These are phyloP conservation scores for Schizochytrium sp. DNA, from an alignment of 108 stramenopile genomes.

Conservation along the genomic window DNA sequence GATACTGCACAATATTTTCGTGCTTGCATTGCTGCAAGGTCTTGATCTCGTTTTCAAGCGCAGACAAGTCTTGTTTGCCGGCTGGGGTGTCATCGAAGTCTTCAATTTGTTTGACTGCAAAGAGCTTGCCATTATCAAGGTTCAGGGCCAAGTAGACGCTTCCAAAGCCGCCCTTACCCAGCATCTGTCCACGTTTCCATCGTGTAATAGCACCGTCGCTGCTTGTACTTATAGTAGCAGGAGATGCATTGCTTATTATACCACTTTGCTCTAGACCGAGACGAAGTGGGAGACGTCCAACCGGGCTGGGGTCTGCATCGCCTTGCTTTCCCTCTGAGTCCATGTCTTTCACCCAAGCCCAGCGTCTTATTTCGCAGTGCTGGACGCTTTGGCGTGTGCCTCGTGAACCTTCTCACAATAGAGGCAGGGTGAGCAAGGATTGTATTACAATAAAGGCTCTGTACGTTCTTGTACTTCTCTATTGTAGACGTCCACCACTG, in stretches of 20 bases:
- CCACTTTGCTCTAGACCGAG: neutral
- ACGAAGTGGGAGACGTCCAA: neutral
- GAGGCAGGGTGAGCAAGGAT: no score
- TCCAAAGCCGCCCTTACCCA: conserved; percentile 76
- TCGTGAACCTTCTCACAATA: no score
- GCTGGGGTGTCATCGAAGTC: neutral
- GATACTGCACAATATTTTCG: conserved; percentile 75
- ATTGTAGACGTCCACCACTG: no score
- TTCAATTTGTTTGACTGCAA: conserved; percentile 77
- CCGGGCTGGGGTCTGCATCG: no score
- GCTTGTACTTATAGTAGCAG: neutral
- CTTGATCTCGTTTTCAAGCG: conserved; percentile 74
- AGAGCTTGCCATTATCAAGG: conserved; percentile 74
- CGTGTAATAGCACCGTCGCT: neutral
- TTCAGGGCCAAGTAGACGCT: conserved; percentile 74
- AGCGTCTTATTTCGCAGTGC: no score
- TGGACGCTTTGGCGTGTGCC: no score
- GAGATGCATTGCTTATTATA: neutral
- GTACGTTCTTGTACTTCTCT: no score
- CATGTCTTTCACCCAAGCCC: no score
- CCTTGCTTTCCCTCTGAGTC: no score
- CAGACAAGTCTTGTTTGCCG: conserved; percentile 59
- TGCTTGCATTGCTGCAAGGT: conserved; percentile 69
- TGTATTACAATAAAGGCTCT: no score
- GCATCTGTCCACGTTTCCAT: conserved; percentile 75